Conservation (phyloP, 371 early-diverging fungal genomes). For the Chytridium lagenaria region DNA sequence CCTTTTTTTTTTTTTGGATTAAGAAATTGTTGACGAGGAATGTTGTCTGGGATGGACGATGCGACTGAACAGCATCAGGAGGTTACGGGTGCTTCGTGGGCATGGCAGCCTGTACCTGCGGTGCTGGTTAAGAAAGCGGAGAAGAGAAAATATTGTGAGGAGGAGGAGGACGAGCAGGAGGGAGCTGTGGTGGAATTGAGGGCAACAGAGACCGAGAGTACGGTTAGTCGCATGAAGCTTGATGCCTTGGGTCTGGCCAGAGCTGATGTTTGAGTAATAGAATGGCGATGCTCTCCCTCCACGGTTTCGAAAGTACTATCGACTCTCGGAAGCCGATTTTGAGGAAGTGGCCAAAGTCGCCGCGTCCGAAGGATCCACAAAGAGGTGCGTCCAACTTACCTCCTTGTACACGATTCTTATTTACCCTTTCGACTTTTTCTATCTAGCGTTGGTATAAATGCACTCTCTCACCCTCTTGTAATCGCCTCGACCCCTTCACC, state of each 20-base stretch:
- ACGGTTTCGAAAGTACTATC: conserved; percentile 26
- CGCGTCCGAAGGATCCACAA: background rate
- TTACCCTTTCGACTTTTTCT: background rate
- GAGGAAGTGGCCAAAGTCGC: conserved; percentile 15
- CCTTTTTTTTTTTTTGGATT: background rate
- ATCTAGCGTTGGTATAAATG: conserved; percentile 19
- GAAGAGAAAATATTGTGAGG: background rate
- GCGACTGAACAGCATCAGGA: too few species aligned
- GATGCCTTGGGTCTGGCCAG: too few species aligned
- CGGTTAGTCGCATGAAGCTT: background rate
- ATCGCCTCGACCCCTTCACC: conserved; percentile 28
- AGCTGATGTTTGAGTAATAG: too few species aligned
- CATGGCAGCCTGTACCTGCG: conserved; percentile 3
- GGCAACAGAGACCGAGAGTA: background rate
- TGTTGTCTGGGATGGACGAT: background rate
- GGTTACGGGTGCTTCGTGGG: background rate
- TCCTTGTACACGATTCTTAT: background rate
- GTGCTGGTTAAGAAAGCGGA: background rate
- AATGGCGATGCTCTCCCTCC: background rate
- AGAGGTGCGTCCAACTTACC: background rate
- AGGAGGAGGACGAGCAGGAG: conserved; percentile 1
- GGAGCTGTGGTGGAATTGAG: background rate
- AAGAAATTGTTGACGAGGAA: background rate
- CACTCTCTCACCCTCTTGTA: conserved; percentile 34
- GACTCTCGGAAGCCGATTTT: conserved; percentile 10